Evolutionary conservation across 2,329 filamentous ascomycete genomes (phyloP).

Genomic region (Ophiostoma ulmi): DNA sequence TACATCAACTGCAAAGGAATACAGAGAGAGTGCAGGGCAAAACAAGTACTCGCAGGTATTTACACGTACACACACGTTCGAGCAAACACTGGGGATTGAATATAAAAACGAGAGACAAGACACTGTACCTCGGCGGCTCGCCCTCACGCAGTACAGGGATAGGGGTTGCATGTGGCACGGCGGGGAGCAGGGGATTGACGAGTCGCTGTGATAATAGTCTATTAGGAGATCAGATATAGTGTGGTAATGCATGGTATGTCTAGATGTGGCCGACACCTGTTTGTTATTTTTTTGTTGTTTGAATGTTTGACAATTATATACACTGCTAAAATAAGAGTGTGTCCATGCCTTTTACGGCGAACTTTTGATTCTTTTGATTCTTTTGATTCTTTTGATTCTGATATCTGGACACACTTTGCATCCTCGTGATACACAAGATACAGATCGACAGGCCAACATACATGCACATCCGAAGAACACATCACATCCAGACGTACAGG

Average conservation of each 20-base stretch:
- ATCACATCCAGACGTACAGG: background rate
- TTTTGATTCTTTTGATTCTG: background rate
- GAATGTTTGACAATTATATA: no score
- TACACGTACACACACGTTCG: background rate
- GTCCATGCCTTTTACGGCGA: no score
- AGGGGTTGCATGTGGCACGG: slow-evolving; percentile 9
- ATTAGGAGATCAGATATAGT: background rate
- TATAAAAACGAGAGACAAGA: background rate
- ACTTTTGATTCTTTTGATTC: background rate
- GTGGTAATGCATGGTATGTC: background rate
- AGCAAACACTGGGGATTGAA: background rate
- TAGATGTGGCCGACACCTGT: no score
- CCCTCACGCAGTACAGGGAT: slow-evolving; percentile 7
- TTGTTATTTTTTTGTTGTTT: no score
- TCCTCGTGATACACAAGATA: slow-evolving; percentile 1
- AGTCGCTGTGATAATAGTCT: background rate
- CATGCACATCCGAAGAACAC: background rate
- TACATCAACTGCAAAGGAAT: background rate
- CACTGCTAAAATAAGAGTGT: no score
- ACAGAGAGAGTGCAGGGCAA: background rate
- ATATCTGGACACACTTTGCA: background rate
- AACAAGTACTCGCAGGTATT: background rate
- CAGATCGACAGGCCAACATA: background rate
- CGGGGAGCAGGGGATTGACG: slow-evolving; percentile 6
- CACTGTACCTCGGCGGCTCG: background rate